phyloP scores from a whole-genome alignment of 2,329 filamentous ascomycete species.

The Zarea fungicola region DNA sequence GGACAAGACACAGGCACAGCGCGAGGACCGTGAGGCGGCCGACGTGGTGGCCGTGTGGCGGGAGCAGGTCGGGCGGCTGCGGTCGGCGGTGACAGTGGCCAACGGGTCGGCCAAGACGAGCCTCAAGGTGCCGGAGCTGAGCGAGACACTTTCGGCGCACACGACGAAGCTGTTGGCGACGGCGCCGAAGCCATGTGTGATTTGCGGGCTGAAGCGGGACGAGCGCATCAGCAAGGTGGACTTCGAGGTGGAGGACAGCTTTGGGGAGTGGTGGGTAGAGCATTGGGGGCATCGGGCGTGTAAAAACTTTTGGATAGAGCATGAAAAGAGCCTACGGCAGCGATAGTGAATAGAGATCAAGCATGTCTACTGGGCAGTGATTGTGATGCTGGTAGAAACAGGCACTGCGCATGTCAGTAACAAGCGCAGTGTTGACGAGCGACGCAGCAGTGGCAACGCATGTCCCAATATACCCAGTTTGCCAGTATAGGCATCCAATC shows the following conservation, averaged over 20 bases:
- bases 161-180: slow-evolving; percentile 68
- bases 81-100: slow-evolving; percentile 64
- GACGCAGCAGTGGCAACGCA: too few relatives aligned
- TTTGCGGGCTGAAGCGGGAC: slow-evolving; percentile 85
- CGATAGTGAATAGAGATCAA: too few relatives aligned
- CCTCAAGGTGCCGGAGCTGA: slow-evolving; percentile 64
- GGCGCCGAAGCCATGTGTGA: slow-evolving; percentile 68
- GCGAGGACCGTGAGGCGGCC: slow-evolving; percentile 78
- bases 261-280: slow-evolving; percentile 95
- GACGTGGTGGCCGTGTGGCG: slow-evolving; percentile 75
- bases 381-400: not conserved
- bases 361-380: too few relatives aligned
- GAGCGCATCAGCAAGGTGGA: slow-evolving; percentile 76
- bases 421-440: too few relatives aligned
- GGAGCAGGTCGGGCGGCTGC: slow-evolving; percentile 67
- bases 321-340: slow-evolving; percentile 65
- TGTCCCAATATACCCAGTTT: too few relatives aligned
- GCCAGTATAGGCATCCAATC: too few relatives aligned
- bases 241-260: slow-evolving; percentile 75
- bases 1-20: slow-evolving; percentile 74
- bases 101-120: slow-evolving; percentile 51
- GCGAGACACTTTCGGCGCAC: slow-evolving; percentile 62
- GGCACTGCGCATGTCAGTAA: not conserved
- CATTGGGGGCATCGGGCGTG: slow-evolving; percentile 80
- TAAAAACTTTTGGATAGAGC: slow-evolving; percentile 77